phyloP scores from a whole-genome alignment of 2,329 filamentous ascomycete species.

The Scytalidium lignicola region DNA sequence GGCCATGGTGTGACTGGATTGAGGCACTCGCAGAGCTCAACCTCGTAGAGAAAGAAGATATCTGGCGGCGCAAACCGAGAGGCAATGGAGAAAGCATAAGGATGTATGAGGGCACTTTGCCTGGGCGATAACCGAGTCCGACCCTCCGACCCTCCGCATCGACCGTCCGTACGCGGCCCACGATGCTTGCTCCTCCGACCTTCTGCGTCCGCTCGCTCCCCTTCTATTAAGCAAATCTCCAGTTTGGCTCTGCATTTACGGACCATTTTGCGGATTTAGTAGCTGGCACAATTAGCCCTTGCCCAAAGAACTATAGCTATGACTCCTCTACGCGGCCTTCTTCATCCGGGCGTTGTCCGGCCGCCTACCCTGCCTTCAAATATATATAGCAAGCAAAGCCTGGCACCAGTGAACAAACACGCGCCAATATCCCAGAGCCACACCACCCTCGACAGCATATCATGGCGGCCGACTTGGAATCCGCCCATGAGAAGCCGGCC shows the following conservation, averaged over 20 bases:
- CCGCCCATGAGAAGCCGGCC: constrained; percentile 18
- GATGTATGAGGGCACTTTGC: too few species aligned
- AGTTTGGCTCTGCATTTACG: constrained; percentile 10
- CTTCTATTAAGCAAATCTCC: constrained; percentile 6
- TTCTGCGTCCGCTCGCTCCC: constrained; percentile 13
- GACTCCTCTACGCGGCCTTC: constrained; percentile 4
- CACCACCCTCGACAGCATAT: constrained; percentile 15
- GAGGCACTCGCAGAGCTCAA: constrained; percentile 13
- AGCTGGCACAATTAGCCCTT: constrained; percentile 4
- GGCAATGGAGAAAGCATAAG: constrained; percentile 12
- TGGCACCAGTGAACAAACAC: constrained; percentile 8
- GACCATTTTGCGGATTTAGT: constrained; percentile 10
- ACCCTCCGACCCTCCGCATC: constrained; percentile 13
- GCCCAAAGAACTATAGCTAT: constrained; percentile 6
- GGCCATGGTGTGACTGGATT: constrained; percentile 15
- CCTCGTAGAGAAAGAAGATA: constrained; percentile 13
- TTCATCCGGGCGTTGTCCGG: constrained; percentile 1
- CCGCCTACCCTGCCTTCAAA: constrained; percentile 4
- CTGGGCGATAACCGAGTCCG: constrained; percentile 15
- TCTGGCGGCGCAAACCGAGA: constrained; percentile 12
- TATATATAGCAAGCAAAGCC: constrained; percentile 18
- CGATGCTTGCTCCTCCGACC: constrained; percentile 8
- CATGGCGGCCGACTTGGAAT: constrained; percentile 21
- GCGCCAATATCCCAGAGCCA: neutral
- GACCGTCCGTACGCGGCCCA: neutral